Base-by-base conservation (phyloP, 345 rosid species). In the Toxicodendron radicans region DNA sequence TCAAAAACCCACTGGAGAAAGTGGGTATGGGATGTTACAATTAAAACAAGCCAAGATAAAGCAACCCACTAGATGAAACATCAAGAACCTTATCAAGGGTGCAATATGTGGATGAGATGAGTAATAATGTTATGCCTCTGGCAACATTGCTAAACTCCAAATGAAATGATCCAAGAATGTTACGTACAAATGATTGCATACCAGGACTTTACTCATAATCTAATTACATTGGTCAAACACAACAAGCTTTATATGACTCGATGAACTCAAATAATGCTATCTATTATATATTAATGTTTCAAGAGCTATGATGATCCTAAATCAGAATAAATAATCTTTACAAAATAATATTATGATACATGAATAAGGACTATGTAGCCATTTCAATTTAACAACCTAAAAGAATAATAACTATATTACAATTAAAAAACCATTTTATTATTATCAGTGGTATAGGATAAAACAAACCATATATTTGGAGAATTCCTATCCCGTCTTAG, bases 301-400 rank as follows among this genome's bases (percentile, higher is more conserved):
- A 32, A 38, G 46, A 51, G 49, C 59, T 45, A 41, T 33, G 38
- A 65, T 14, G 8, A 18, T 53, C 76, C 83, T 72, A 64, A 20
- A 54, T 58, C 71, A 57, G 63, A 27, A 49, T 4, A 79, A 41
- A 57, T 41, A 71, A 45, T 30, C 60, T 66, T 23, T 79, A 62
- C 74, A 62, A 30, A 56, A 72, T 57, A 54, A 51, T 64, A 48
- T 17, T 72, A 3, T 24, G 65, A 51, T 66, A 58, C 63, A 51
- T 18, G 51, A 32, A 41, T 70, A 11, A 9, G 3, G 13, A 38
- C 71, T 49, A 17, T 11, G 43, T 13, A 17, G 5, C 49, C 43
- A 49, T 48, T 49, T 13, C 12, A 41, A 51, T 63, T 35, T 16
- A 5, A 51, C 46, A 32, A 61, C 11, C 18, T 2, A 9, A 74